Percentiles rank a stretch among this genome's conserved stretches.
These are phyloP conservation scores for Kurtzmaniella cleridarum DNA, from an alignment of 805 yeast genomes.

Conservation along the genomic window DNA sequence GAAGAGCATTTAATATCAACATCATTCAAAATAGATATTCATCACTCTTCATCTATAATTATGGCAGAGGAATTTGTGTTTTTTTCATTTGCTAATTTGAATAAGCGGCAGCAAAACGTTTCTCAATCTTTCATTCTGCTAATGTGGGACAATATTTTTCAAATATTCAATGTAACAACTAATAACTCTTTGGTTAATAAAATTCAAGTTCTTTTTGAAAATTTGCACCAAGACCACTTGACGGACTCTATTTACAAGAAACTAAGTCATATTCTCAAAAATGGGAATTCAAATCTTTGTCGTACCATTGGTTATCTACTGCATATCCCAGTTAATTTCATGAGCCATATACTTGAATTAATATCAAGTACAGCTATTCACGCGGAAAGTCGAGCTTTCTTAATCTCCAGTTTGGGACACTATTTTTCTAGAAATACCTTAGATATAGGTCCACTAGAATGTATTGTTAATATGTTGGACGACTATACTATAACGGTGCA, in stretches of 20 bases:
- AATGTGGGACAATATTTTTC: constrained; percentile 13
- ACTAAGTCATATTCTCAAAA: constrained; percentile 33
- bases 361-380: constrained; percentile 22
- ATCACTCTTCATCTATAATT: too few species aligned
- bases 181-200: constrained; percentile 6
- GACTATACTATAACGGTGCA: constrained; percentile 76
- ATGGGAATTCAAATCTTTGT: constrained; percentile 34
- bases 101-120: too few species aligned
- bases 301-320: constrained; percentile 25
- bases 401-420: constrained; percentile 19
- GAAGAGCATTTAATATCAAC: too few species aligned
- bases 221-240: background rate
- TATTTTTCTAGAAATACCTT: constrained; percentile 7
- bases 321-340: constrained; percentile 7
- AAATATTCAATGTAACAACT: constrained; percentile 9
- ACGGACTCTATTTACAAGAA: constrained; percentile 12
- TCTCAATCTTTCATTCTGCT: too few species aligned
- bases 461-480: constrained; percentile 45
- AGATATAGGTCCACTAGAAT: too few species aligned
- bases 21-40: too few species aligned
- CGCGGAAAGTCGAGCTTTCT: constrained; percentile 21
- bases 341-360: constrained; percentile 18
- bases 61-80: too few species aligned
- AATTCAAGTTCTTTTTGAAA: constrained; percentile 12
- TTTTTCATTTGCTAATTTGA: too few species aligned